phyloP scores from a whole-genome alignment of 257 asterid genomes.

The Rehmannia glutinosa region DNA sequence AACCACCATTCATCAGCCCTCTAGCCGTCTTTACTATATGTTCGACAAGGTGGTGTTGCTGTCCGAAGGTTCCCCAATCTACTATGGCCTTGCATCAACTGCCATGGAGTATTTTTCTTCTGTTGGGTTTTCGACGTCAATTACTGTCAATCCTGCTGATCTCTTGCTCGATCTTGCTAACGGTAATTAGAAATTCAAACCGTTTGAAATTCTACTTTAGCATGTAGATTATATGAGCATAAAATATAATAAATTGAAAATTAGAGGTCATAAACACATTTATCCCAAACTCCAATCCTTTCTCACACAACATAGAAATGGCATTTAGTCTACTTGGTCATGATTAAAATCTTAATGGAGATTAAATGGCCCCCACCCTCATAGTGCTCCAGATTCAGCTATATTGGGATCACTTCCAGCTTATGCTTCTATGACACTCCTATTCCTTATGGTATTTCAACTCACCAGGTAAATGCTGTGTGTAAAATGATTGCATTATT shows the following conservation, averaged over 20 bases:
- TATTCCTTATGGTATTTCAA: no score
- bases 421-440: no score
- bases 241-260: no score
- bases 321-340: conserved; percentile 2
- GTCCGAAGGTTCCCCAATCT: conserved; percentile 66
- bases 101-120: conserved; percentile 73
- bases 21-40: conserved; percentile 65
- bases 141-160: conserved; percentile 63
- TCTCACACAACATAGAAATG: background rate
- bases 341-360: no score
- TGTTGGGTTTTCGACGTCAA: conserved; percentile 51
- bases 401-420: no score
- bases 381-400: background rate
- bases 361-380: conserved; percentile 19
- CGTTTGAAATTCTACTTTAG: background rate
- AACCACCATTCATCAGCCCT: conserved; percentile 77
- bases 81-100: conserved; percentile 55
- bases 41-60: conserved; percentile 64
- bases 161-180: conserved; percentile 75
- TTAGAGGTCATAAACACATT: no score
- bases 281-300: no score
- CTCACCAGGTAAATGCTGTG: no score
- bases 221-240: no score
- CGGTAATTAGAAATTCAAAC: conserved; percentile 38
- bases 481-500: no score